Conservation (phyloP, 306 rosid species). For the Chamaecrista fasciculata region DNA sequence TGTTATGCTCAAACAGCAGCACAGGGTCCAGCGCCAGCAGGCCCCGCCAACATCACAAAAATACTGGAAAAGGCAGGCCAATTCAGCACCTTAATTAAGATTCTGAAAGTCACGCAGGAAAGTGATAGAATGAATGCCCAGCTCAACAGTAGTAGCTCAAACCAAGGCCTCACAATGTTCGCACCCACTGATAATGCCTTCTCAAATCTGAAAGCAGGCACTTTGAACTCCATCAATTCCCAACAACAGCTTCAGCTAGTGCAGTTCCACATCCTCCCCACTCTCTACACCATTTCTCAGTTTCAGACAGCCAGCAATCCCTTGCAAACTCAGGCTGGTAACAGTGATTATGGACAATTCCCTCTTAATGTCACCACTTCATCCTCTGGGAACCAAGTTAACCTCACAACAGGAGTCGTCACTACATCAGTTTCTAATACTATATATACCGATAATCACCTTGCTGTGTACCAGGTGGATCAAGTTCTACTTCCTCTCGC, state of each 20-base stretch:
- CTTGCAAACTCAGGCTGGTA: slow-evolving; percentile 61
- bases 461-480: slow-evolving; percentile 60
- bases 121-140: slow-evolving; percentile 57
- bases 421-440: slow-evolving; percentile 47
- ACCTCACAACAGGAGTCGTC: slow-evolving; percentile 59
- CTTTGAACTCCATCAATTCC: slow-evolving; percentile 52
- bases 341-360: slow-evolving; percentile 46
- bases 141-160: slow-evolving; percentile 50
- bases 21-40: slow-evolving; percentile 38
- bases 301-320: slow-evolving; percentile 68
- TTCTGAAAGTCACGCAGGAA: slow-evolving; percentile 42
- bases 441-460: slow-evolving; percentile 46
- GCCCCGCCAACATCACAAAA: slow-evolving; percentile 46
- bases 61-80: slow-evolving; percentile 66
- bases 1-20: slow-evolving; percentile 39
- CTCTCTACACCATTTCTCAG: slow-evolving; percentile 43
- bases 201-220: slow-evolving; percentile 48
- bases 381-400: slow-evolving; percentile 58
- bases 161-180: slow-evolving; percentile 60
- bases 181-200: slow-evolving; percentile 71
- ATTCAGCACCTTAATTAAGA: slow-evolving; percentile 56
- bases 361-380: slow-evolving; percentile 65
- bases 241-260: slow-evolving; percentile 53
- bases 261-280: slow-evolving; percentile 58
- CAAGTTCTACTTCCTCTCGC: slow-evolving; percentile 54